Base-by-base conservation (phyloP, 352 stramenopile genomes). In the Phytophthora rubi region DNA sequence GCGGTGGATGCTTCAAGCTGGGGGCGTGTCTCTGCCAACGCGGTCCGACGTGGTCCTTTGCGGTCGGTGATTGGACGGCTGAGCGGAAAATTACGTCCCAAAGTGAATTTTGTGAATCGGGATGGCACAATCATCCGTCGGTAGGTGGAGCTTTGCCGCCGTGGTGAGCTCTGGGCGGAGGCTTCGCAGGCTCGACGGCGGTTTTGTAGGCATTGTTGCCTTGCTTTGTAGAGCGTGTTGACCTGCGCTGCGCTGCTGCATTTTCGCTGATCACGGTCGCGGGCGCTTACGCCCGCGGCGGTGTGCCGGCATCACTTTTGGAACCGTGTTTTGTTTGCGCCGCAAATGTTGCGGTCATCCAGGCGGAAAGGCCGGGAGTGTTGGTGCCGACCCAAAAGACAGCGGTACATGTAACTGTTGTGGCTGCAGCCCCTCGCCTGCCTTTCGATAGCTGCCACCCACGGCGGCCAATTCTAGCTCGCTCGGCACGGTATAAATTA, bases 11-110 rank as follows among this genome's bases (percentile, higher is more conserved):
- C 56, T 71, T 71, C 64, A 65, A 71, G 13, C 55, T 39, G 33
- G 23, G 63, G 6, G 61, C 60, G 53, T 73, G 66, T 74, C 67
- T 68, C 66, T 73, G 53, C 53, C 16, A 33, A 54, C 44, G n/a
- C 21, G 47, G 45, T 73, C 67, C 53, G 60, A 69, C 53, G 35
- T 48, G 39, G 39, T 4, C 15, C 1, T 39, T 65, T 65, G 64
- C 37, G 33, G 21, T 45, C 53, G 67, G 47, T 60, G 28, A 52
- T 52, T 52, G 45, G 45, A 3, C 9, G 7, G 18, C 45, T 28
- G 45, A 52, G 8, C 45, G 45, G n/a, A 52, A 52, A 23, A 16
- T 52, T 18, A n/a, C 18, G 45, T 2, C n/a, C 9, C 4, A 52
- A 18, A 18, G 45, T 18, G 9, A 52, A 32, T 4, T 52, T 52